A percentile compares a stretch with the other conserved stretches of the same genome.
Evolutionary conservation across 2,329 filamentous ascomycete species (phyloP).

Genomic region (Chaetomium strumarium): DNA sequence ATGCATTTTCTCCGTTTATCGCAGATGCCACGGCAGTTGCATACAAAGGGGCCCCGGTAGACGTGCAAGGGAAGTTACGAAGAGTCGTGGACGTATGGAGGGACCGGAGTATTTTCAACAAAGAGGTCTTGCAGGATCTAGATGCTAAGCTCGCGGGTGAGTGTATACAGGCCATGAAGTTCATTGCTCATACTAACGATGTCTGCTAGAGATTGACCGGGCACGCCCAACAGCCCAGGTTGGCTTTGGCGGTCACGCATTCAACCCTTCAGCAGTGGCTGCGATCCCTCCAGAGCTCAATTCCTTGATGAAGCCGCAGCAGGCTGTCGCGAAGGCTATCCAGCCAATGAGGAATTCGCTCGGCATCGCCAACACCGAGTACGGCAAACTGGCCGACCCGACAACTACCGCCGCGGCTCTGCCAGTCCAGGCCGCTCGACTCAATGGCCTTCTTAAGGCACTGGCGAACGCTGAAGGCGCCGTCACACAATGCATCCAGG

Average conservation of each 20-base stretch:
- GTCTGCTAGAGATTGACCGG: constrained; percentile 54
- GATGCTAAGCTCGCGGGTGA: constrained; percentile 74
- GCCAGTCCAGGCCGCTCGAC: constrained; percentile 83
- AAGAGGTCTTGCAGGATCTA: constrained; percentile 70
- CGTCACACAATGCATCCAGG: constrained; percentile 83
- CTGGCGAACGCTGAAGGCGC: constrained; percentile 84
- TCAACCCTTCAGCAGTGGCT: constrained; percentile 49
- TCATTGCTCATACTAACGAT: constrained; percentile 14
- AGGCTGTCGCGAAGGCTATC: constrained; percentile 66
- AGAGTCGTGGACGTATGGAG: constrained; percentile 94
- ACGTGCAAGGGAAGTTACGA: constrained; percentile 81
- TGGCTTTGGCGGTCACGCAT: constrained; percentile 57
- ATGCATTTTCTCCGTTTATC: constrained; percentile 86
- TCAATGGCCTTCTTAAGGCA: constrained; percentile 84
- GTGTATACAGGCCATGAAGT: constrained; percentile 20
- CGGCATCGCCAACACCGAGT: constrained; percentile 71
- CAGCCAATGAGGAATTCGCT: constrained; percentile 61
- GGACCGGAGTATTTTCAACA: constrained; percentile 77
- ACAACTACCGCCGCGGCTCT: constrained; percentile 64
- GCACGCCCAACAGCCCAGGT: constrained; percentile 47
- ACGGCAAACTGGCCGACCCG: constrained; percentile 74
- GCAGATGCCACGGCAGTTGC: constrained; percentile 85
- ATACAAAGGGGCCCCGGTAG: constrained; percentile 80
- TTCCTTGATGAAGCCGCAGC: constrained; percentile 67
- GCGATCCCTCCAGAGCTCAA: constrained; percentile 70